phyloP scores from a whole-genome alignment of 352 stramenopile genomes.

The Phytopythium vexans region DNA sequence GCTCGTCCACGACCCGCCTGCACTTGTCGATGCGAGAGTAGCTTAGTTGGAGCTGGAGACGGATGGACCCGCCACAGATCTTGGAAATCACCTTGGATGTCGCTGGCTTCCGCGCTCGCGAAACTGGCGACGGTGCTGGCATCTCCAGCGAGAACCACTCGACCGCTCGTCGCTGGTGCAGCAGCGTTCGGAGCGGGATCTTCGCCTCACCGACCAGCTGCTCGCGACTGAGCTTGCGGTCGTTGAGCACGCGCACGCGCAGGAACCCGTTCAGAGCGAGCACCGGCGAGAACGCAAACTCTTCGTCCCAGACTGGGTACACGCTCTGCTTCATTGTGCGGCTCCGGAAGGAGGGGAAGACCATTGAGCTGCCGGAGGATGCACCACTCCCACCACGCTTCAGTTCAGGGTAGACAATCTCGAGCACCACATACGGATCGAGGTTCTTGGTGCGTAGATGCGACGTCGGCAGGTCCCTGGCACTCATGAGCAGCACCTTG shows the following conservation, averaged over 20 bases:
- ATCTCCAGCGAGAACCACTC: conserved; percentile 58
- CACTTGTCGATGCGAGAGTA: conserved; percentile 59
- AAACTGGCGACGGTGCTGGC: conserved; percentile 13
- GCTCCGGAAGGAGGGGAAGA: conserved; percentile 38
- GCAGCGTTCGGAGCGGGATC: conserved; percentile 52
- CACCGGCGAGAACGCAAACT: conserved; percentile 62
- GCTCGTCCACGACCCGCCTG: conserved; percentile 58
- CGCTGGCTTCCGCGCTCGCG: neutral
- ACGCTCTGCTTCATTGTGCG: conserved; percentile 69
- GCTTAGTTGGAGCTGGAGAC: conserved; percentile 57
- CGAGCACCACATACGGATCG: conserved; percentile 61
- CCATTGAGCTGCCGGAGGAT: conserved; percentile 1
- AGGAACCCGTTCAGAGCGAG: conserved; percentile 67
- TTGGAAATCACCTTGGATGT: conserved; percentile 15
- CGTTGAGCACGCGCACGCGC: conserved; percentile 62
- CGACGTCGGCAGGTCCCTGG: conserved; percentile 49
- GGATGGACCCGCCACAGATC: conserved; percentile 35
- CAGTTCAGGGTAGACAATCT: conserved; percentile 54
- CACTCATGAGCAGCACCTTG: conserved; percentile 49
- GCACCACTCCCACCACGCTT: conserved; percentile 4
- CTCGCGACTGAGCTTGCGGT: conserved; percentile 61
- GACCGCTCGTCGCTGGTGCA: conserved; percentile 61
- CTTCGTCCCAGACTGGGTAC: conserved; percentile 79
- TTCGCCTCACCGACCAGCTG: conserved; percentile 65
- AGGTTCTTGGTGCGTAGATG: conserved; percentile 72